A percentile compares a stretch with the other conserved stretches of the same genome.
Evolutionary conservation across 805 yeast species (phyloP).

Genomic region (Starmerella roubikii): DNA sequence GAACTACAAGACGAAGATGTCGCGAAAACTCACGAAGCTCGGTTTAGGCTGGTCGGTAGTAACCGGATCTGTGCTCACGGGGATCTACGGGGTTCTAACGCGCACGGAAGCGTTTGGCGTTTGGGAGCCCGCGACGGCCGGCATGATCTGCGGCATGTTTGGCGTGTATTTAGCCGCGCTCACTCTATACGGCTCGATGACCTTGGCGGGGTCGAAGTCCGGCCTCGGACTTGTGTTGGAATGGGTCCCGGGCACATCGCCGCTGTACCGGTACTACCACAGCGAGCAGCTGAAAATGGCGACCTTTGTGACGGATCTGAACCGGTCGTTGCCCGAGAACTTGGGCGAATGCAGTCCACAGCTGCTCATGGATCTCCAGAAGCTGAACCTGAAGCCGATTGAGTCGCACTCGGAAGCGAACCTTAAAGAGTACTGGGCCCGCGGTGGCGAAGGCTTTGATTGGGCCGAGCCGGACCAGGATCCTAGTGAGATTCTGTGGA

Average conservation of each 20-base stretch:
- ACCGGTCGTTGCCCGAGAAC: constrained; percentile 34
- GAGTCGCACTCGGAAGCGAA: constrained; percentile 51
- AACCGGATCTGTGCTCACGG: constrained; percentile 29
- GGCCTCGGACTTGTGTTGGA: constrained; percentile 43
- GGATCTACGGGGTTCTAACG: constrained; percentile 36
- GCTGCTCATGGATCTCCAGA: constrained; percentile 24
- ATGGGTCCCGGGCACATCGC: constrained; percentile 54
- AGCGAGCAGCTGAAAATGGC: constrained; percentile 59
- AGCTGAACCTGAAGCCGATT: constrained; percentile 28
- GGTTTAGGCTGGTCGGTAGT: constrained; percentile 28
- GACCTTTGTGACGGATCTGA: constrained; percentile 50
- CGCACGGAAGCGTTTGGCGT: constrained; percentile 31
- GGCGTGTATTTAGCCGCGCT: constrained; percentile 37
- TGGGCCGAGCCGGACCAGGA: constrained; percentile 89
- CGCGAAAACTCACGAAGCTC: constrained; percentile 24
- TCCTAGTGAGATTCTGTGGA: constrained; percentile 48
- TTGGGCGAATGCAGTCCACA: constrained; percentile 29
- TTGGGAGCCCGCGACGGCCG: constrained; percentile 25
- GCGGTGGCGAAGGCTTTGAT: constrained; percentile 73
- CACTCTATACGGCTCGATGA: constrained; percentile 35
- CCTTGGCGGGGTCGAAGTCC: constrained; percentile 36
- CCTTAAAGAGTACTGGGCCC: constrained; percentile 74
- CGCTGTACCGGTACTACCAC: constrained; percentile 48
- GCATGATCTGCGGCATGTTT: constrained; percentile 35
- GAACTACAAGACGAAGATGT: constrained; percentile 31